These are phyloP conservation scores for Xylaria telfairii DNA, from an alignment of 495 filamentous ascomycete species.

Conservation along the genomic window DNA sequence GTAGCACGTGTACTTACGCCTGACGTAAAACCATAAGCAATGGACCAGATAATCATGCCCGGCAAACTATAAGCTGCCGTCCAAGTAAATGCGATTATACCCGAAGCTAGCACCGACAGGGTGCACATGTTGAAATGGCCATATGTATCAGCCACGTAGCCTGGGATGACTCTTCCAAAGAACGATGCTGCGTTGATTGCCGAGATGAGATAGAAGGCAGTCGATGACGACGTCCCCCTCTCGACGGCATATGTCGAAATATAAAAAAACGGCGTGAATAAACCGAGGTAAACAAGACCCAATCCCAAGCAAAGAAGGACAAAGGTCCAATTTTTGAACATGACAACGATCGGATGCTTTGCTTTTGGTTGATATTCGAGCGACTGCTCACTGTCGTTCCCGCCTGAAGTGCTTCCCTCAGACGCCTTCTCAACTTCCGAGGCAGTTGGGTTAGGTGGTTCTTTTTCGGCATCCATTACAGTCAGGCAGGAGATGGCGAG, in stretches of 20 bases:
- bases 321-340: constrained; percentile 30
- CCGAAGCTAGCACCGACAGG: constrained; percentile 35
- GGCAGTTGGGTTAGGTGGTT: constrained; percentile 29
- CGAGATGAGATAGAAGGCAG: constrained; percentile 57
- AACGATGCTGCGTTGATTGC: constrained; percentile 55
- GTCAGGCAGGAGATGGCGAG: constrained; percentile 46
- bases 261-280: constrained; percentile 62
- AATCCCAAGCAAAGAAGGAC: constrained; percentile 28
- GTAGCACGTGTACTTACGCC: constrained; percentile 26
- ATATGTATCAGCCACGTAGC: constrained; percentile 53
- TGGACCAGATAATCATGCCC: constrained; percentile 43
- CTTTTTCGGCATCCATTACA: constrained; percentile 39
- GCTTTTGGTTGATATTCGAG: constrained; percentile 1
- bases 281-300: constrained; percentile 50
- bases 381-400: background rate
- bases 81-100: constrained; percentile 47
- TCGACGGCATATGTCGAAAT: constrained; percentile 52
- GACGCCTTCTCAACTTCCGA: constrained; percentile 23
- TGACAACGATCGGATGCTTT: constrained; percentile 11
- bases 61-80: constrained; percentile 43
- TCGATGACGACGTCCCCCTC: constrained; percentile 43
- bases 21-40: constrained; percentile 40
- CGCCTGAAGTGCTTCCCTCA: background rate
- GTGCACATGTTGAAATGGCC: constrained; percentile 55
- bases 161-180: constrained; percentile 59